These are phyloP conservation scores for barley (Hordeum vulgare) DNA, from an alignment of 176 grass and related monocot species.

Conservation along the genomic window MorexV3_pseudomolecules_assembly NC_058524.1:189550952-189551451, in stretches of 20 bases:
- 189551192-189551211: too few species aligned
- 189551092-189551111: slow-evolving; percentile 10
- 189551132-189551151: not conserved
- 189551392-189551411: slow-evolving; percentile 9
- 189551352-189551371: slow-evolving; percentile 28
- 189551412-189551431: slow-evolving; percentile 15
- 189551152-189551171: not conserved
- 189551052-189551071: not conserved
- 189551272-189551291: not conserved
- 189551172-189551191: too few species aligned
- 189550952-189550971: not conserved
- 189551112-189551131: not conserved
- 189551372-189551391: slow-evolving; percentile 3
- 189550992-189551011: not conserved
- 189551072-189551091: not conserved
- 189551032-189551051: not conserved
- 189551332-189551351: slow-evolving; percentile 40
- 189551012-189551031: not conserved
- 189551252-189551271: not conserved
- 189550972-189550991: not conserved
- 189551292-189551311: slow-evolving; percentile 32
- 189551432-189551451: slow-evolving; percentile 7
- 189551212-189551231: not conserved
- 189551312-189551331: not conserved
- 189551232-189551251: not conserved